Conservation (phyloP, 352 stramenopile genomes). For the Thalassiosira exigua region DNA sequence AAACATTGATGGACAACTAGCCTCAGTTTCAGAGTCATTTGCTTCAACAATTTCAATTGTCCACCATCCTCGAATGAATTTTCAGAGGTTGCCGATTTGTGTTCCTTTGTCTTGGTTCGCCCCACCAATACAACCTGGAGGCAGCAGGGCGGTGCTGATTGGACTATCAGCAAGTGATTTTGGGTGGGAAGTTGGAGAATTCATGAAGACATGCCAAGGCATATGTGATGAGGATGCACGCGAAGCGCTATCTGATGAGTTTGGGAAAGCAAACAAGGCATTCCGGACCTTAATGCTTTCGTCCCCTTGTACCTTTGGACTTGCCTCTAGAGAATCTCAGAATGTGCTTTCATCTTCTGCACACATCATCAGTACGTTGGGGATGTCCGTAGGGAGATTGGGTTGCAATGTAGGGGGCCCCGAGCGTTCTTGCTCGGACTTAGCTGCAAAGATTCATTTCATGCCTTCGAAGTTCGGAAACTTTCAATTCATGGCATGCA, state of each 20-base stretch:
- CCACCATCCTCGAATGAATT: neutral
- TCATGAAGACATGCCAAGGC: constrained; percentile 50
- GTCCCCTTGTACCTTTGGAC: constrained; percentile 63
- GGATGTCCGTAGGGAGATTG: constrained; percentile 68
- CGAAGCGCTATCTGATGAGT: constrained; percentile 57
- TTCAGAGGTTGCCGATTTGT: constrained; percentile 22
- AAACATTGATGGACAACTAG: constrained; percentile 41
- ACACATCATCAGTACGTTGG: constrained; percentile 44
- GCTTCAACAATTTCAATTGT: constrained; percentile 17
- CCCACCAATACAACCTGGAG: constrained; percentile 13
- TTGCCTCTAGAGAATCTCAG: constrained; percentile 57
- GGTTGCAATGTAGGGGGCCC: constrained; percentile 79
- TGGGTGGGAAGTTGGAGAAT: constrained; percentile 68
- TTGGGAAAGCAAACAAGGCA: constrained; percentile 60
- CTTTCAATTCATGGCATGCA: constrained; percentile 76
- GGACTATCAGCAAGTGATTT: constrained; percentile 67
- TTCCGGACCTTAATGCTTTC: constrained; percentile 73
- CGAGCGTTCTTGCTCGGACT: constrained; percentile 66
- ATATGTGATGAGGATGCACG: constrained; percentile 25
- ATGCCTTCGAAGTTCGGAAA: constrained; percentile 53
- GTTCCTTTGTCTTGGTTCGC: constrained; percentile 25
- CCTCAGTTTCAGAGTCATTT: constrained; percentile 37
- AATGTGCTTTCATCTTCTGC: constrained; percentile 21
- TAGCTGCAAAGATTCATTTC: constrained; percentile 73
- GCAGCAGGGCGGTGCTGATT: constrained; percentile 62